Evolutionary conservation across 176 grass and related monocot species (phyloP).

Genomic region (Hyparrhenia diplandra): DNA sequence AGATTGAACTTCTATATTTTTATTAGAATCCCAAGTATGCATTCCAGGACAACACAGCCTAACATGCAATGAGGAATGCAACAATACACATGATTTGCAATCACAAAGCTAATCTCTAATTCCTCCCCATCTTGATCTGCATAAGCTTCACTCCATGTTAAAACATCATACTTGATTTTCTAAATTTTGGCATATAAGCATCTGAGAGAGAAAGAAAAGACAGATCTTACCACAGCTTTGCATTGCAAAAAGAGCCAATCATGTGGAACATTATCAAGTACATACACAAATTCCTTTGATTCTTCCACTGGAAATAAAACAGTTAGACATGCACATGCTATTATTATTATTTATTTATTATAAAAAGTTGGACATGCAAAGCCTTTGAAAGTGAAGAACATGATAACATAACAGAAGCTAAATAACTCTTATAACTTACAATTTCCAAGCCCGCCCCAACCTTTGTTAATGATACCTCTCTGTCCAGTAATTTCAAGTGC

Average conservation of each 20-base stretch:
- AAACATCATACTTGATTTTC: neutral
- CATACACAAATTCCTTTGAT: slow-evolving; percentile 55
- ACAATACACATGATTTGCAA: neutral
- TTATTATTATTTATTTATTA: neutral
- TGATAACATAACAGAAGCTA: neutral
- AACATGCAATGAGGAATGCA: neutral
- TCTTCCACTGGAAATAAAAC: slow-evolving; percentile 51
- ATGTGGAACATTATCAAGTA: slow-evolving; percentile 78
- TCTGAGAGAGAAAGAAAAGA: neutral
- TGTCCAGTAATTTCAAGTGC: slow-evolving; percentile 54
- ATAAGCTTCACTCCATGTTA: neutral
- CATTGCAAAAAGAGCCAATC: slow-evolving; percentile 91
- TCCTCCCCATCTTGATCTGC: neutral
- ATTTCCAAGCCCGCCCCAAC: slow-evolving; percentile 59
- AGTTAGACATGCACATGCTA: neutral
- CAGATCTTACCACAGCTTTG: slow-evolving; percentile 71
- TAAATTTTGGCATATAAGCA: neutral
- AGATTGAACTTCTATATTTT: neutral
- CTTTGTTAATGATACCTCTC: slow-evolving; percentile 63
- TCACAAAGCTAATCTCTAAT: neutral
- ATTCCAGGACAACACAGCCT: neutral
- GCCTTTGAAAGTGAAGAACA: neutral
- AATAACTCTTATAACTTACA: slow-evolving; percentile 29
- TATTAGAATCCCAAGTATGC: neutral
- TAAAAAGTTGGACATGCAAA: slow-evolving; percentile 1